These are phyloP conservation scores for Kwoniella sp. DNA, from an alignment of 768 basidiomycete genomes.

Conservation along the genomic window DNA sequence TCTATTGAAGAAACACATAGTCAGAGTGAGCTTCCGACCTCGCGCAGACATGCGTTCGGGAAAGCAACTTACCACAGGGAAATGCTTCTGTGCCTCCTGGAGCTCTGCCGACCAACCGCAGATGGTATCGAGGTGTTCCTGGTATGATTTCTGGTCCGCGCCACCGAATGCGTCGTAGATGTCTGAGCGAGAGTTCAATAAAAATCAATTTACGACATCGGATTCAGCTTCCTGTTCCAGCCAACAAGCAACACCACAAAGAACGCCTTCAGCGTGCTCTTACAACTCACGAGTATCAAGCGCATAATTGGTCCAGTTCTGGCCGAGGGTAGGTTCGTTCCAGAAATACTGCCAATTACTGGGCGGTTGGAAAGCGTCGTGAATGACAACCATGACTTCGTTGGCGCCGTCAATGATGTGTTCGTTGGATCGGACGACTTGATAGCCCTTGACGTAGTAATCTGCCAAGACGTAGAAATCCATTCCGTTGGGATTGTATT, in stretches of 20 bases:
- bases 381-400: slow-evolving; percentile 48
- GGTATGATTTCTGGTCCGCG: slow-evolving; percentile 26
- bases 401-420: slow-evolving; percentile 30
- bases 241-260: too few species aligned
- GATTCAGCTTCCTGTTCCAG: too few species aligned
- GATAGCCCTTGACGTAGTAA: slow-evolving; percentile 43
- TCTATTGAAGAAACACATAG: slow-evolving; percentile 17
- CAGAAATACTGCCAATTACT: slow-evolving; percentile 48
- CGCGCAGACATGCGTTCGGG: not conserved
- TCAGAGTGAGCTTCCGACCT: not conserved
- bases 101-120: slow-evolving; percentile 28
- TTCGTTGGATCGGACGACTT: slow-evolving; percentile 37
- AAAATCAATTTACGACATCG: too few species aligned
- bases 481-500: slow-evolving; percentile 42
- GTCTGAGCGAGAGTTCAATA: slow-evolving; percentile 29
- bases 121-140: slow-evolving; percentile 44
- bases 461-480: slow-evolving; percentile 34
- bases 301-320: slow-evolving; percentile 47
- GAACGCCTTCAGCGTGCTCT: not conserved
- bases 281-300: slow-evolving; percentile 42
- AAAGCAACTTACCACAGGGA: slow-evolving; percentile 47
- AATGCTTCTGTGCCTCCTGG: slow-evolving; percentile 32
- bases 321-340: slow-evolving; percentile 23
- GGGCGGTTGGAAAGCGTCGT: slow-evolving; percentile 49
- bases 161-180: slow-evolving; percentile 43